Percentiles rank a stretch among this genome's conserved stretches.
Conservation (phyloP, 176 grass and related monocot species). For the Avena eriantha region DNA sequence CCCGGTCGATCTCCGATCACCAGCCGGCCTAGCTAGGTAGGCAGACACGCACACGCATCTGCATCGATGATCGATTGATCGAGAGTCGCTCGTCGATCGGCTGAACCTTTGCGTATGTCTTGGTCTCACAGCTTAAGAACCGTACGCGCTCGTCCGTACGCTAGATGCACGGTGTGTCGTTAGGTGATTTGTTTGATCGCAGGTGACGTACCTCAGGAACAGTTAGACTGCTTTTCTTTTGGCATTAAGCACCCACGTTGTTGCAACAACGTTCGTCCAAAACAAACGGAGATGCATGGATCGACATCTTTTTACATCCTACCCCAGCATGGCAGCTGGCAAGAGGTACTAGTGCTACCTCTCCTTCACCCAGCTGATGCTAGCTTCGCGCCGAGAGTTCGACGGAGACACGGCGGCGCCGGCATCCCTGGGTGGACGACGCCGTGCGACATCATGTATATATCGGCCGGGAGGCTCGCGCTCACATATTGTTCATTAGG, state of each 20-base stretch:
- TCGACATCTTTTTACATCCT: neutral
- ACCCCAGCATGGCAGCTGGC: neutral
- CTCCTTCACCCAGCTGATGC: neutral
- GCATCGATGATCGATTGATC: neutral
- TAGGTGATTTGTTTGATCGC: neutral
- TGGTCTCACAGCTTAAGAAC: too few relatives aligned
- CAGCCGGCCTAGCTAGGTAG: neutral
- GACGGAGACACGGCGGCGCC: neutral
- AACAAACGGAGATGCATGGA: neutral
- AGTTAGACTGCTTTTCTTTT: neutral
- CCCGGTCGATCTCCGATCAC: neutral
- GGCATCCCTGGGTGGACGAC: neutral
- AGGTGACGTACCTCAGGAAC: neutral
- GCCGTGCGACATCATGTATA: too few relatives aligned
- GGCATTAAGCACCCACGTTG: neutral
- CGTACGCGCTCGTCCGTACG: neutral
- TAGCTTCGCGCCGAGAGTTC: neutral
- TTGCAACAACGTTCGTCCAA: neutral
- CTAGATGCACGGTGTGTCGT: neutral
- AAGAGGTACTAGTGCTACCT: too few relatives aligned
- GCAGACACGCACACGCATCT: neutral
- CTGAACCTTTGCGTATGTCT: too few relatives aligned
- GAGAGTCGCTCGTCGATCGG: too few relatives aligned
- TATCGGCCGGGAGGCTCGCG: neutral
- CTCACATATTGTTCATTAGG: too few relatives aligned